Evolutionary conservation across 257 asterid genomes (phyloP).

Genomic region (Solanum pimpinellifolium): DNA sequence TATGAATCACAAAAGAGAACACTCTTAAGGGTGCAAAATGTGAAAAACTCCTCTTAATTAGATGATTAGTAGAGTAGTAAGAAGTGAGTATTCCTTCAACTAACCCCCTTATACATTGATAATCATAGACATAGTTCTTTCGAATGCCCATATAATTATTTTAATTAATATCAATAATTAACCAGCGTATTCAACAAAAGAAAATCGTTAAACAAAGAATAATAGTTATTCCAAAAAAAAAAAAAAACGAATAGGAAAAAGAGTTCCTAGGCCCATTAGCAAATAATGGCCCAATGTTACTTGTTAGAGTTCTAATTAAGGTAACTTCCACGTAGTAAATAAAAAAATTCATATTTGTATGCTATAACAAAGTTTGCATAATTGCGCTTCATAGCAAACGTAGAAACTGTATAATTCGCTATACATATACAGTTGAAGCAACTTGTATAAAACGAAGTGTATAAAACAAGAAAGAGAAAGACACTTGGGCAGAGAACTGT

Average conservation of each 20-base stretch:
- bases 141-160: background rate
- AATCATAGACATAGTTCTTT: background rate
- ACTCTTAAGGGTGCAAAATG: background rate
- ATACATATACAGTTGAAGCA: too few species aligned
- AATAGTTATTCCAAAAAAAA: too few species aligned
- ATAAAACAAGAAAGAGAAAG: too few species aligned
- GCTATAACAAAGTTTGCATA: too few species aligned
- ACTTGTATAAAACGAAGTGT: too few species aligned
- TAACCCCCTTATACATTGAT: background rate
- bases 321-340: too few species aligned
- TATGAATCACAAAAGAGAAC: background rate
- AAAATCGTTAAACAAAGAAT: background rate
- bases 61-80: background rate
- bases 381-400: too few species aligned
- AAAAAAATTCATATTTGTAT: too few species aligned
- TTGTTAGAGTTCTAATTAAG: background rate
- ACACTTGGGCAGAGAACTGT: too few species aligned
- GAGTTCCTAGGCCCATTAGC: background rate
- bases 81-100: background rate
- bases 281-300: background rate
- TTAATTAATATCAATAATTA: background rate
- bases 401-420: too few species aligned
- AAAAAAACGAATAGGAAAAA: background rate
- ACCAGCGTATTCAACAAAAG: background rate
- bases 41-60: too few species aligned